phyloP scores from a whole-genome alignment of 2,329 filamentous ascomycete genomes.

The Leptosphaerulina australis region DNA sequence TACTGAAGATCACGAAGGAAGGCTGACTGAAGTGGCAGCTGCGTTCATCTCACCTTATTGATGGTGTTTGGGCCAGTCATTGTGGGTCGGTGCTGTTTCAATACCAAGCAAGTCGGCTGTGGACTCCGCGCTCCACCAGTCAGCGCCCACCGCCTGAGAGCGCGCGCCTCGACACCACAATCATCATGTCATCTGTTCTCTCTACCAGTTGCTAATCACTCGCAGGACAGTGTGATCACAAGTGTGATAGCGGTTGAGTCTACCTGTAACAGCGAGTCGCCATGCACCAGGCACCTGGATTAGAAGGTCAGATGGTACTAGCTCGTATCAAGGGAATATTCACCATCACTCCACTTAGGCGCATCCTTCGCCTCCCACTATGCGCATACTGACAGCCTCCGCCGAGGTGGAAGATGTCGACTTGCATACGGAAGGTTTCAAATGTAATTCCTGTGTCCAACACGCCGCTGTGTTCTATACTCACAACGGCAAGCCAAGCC shows the following conservation, averaged over 20 bases:
- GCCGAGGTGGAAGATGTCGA: conserved; percentile 8
- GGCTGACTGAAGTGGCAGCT: conserved; percentile 7
- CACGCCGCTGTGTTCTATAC: conserved; percentile 21
- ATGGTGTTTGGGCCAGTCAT: conserved; percentile 3
- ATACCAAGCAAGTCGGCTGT: conserved; percentile 14
- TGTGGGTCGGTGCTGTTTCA: conserved; percentile 25
- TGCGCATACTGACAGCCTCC: conserved; percentile 11
- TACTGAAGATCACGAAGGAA: not conserved
- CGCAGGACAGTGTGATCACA: conserved; percentile 22
- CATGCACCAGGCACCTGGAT: conserved; percentile 9
- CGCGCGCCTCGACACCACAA: conserved; percentile 31
- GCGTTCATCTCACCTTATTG: conserved; percentile 4
- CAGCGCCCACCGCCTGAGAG: conserved; percentile 27
- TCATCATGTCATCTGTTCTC: conserved; percentile 21
- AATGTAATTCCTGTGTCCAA: conserved; percentile 9
- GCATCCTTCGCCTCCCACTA: conserved; percentile 10
- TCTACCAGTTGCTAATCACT: conserved; percentile 25
- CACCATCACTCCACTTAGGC: conserved; percentile 11
- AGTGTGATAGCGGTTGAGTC: conserved; percentile 22
- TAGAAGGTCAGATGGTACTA: conserved; percentile 16
- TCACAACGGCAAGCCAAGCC: conserved; percentile 18
- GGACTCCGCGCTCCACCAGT: conserved; percentile 19
- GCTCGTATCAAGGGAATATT: conserved; percentile 16
- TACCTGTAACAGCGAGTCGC: conserved; percentile 21
- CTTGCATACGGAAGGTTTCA: conserved; percentile 17